A percentile compares a stretch with the other conserved stretches of the same genome.
phyloP scores from a whole-genome alignment of 352 stramenopile genomes.

The Pythium rishiriense region DNA sequence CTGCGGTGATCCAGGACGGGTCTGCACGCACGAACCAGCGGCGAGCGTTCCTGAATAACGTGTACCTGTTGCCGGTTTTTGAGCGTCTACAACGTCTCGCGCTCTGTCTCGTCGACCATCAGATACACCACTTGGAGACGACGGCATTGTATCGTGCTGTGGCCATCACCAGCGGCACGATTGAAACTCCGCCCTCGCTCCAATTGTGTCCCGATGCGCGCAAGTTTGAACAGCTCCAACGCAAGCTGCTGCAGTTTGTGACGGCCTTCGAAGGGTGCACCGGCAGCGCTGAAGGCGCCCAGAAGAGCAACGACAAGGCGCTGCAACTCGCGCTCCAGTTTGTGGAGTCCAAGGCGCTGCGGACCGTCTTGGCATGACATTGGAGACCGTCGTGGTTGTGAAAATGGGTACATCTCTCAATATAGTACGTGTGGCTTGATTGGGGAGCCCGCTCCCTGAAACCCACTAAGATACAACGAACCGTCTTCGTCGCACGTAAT shows the following conservation, averaged over 20 bases:
- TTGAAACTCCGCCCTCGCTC: not conserved
- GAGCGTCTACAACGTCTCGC: conserved; percentile 42
- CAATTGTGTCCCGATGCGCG: not conserved
- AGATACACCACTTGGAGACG: conserved; percentile 44
- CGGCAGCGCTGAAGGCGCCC: conserved; percentile 35
- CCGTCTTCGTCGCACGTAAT: not conserved
- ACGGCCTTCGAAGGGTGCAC: conserved; percentile 70
- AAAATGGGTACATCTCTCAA: not conserved
- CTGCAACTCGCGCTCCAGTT: conserved; percentile 60
- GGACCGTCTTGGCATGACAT: not conserved
- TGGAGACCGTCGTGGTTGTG: not conserved
- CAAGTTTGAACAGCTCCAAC: conserved; percentile 49
- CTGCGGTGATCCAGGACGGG: conserved; percentile 35
- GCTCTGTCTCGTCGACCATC: conserved; percentile 49
- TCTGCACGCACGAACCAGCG: conserved; percentile 63
- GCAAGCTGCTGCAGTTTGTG: conserved; percentile 65
- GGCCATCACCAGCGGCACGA: not conserved
- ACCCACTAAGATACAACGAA: not conserved
- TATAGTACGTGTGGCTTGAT: not conserved
- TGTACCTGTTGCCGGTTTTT: conserved; percentile 54
- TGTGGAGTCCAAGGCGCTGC: conserved; percentile 28
- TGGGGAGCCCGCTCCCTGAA: too few species aligned
- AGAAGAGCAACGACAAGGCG: conserved; percentile 60
- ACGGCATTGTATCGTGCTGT: not conserved
- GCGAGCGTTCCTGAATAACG: conserved; percentile 49